Evolutionary conservation across 2,329 filamentous ascomycete genomes (phyloP), one percentile per base, ranked within the genome.

Genomic region (Arachnomyces sp.): DNA sequence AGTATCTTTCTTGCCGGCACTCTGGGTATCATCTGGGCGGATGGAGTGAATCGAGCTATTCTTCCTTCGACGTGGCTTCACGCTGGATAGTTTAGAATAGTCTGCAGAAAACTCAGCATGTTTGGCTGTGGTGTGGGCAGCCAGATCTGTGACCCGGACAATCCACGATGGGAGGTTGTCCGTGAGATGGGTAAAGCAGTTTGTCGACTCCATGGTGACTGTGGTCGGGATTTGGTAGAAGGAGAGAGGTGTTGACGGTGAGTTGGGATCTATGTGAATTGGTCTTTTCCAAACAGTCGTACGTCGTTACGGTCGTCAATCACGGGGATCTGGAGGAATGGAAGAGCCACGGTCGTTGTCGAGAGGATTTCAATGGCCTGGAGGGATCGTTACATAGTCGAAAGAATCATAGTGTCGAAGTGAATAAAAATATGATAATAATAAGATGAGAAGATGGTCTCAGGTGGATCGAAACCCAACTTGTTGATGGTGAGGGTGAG

Each of bases 111-210:
- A 70, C 48, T 69, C 65, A 16, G 57, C 49, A 43, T 66, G 58
- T 52, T 61, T 68, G 31, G 54, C 52, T 11, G 59, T 50, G 1
- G 65, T 63, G 46, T 69, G 59, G 5, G 50, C 44, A 18, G 61
- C 56, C n/a, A 71, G 54, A 6, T 66, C 60, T 14, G 67, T 60
- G 30, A 71, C 48, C 38, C 57, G 59, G 31, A 49, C 51, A 33
- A 68, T 60, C 68, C 68, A 71, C n/a, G 52, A 38, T 11, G 68
- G 67, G 12, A 70, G 42, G 42, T 63, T 68, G 37, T 69, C 63
- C 33, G 59, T 51, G 7, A 71, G 57, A 45, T 63, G 57, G 47
- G 61, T 52, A 48, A 71, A 70, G 42, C 66, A 67, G 39, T 62
- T 58, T 34, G 67, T 49, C 30, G 67, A 60, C 52, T 70, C 66